Evolutionary conservation across 306 rosid genomes (phyloP).

Genomic region (Prunus dulcis): DNA sequence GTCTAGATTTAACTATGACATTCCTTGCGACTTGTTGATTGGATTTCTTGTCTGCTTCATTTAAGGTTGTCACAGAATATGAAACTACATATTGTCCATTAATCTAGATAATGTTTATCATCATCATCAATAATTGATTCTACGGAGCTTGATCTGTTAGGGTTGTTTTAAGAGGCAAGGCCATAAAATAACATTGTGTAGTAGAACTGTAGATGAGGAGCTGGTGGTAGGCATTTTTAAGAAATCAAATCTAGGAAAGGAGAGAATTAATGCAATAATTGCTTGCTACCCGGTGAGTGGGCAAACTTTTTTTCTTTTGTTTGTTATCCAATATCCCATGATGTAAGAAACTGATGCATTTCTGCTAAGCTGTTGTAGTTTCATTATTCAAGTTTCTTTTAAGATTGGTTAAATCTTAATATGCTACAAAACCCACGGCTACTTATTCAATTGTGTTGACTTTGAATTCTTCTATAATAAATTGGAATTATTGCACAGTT

Average conservation of each 20-base stretch:
- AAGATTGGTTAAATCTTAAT: neutral
- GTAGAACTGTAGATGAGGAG: neutral
- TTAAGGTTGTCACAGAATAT: neutral
- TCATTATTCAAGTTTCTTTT: neutral
- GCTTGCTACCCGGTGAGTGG: neutral
- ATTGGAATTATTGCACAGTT: neutral
- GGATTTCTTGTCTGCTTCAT: slow-evolving; percentile 15
- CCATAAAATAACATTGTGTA: neutral
- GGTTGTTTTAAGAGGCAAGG: neutral
- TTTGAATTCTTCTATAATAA: neutral
- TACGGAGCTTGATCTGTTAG: neutral
- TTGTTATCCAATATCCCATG: neutral
- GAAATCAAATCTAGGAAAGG: neutral
- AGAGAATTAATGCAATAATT: neutral
- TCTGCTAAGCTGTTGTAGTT: neutral
- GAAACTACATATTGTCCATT: neutral
- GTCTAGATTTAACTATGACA: slow-evolving; percentile 15
- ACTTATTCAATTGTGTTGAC: neutral
- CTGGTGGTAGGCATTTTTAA: neutral
- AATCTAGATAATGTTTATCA: neutral
- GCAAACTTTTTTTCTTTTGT: neutral
- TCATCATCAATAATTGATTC: too few species aligned
- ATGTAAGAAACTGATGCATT: neutral
- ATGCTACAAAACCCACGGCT: neutral
- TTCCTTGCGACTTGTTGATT: slow-evolving; percentile 15